Evolutionary conservation across 2,329 filamentous ascomycete species (phyloP).

Genomic region (Chaetothyriales sp.): DNA sequence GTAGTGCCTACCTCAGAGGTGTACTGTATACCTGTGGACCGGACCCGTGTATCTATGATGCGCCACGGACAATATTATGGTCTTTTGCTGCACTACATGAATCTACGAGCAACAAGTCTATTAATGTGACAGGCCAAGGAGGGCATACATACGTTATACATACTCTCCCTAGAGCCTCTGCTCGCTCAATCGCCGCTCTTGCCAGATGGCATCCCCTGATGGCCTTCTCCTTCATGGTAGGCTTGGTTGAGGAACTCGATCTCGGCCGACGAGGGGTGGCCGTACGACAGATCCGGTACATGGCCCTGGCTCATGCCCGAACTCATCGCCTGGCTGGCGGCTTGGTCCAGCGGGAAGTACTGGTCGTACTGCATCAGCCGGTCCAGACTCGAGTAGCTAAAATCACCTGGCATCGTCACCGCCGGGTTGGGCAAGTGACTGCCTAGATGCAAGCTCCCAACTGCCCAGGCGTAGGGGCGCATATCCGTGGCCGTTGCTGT

Average conservation of each 20-base stretch:
- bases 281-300: not conserved
- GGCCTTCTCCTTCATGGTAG: constrained; percentile 11
- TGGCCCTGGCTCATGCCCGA: constrained; percentile 2
- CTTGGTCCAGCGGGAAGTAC: constrained; percentile 10
- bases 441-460: not conserved
- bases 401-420: not conserved
- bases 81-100: too few species aligned
- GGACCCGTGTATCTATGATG: too few species aligned
- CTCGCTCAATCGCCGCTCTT: not conserved
- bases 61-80: too few species aligned
- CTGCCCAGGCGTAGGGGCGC: not conserved
- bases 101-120: not conserved
- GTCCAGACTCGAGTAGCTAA: constrained; percentile 3
- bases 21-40: too few species aligned
- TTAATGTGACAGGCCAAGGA: not conserved
- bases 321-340: constrained; percentile 2
- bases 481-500: not conserved
- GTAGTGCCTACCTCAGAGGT: too few species aligned
- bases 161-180: too few species aligned
- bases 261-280: constrained; percentile 9
- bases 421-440: not conserved
- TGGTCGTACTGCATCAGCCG: constrained; percentile 16
- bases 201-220: not conserved
- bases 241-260: constrained; percentile 16
- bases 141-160: not conserved